A percentile compares a stretch with the other conserved stretches of the same genome.
Conservation (phyloP, 306 rosid genomes). For the Malus sieversii region DNA sequence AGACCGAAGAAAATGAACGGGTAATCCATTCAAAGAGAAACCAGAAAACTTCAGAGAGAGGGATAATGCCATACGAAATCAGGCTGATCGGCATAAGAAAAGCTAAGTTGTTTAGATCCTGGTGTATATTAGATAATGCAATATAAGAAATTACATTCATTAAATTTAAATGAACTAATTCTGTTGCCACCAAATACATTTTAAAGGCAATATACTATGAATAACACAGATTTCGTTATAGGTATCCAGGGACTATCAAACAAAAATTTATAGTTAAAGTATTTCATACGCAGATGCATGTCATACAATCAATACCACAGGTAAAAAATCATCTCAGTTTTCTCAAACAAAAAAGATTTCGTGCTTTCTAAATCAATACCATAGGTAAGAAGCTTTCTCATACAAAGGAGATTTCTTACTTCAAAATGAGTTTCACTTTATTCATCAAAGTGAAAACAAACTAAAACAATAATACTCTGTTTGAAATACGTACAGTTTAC, state of each 20-base stretch:
- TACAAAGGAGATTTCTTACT: background rate
- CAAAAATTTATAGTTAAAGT: background rate
- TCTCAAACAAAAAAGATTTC: no score
- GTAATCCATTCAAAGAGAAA: background rate
- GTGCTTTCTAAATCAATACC: no score
- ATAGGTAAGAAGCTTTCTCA: no score
- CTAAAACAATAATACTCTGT: background rate
- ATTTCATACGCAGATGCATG: background rate
- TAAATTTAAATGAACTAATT: background rate
- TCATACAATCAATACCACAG: no score
- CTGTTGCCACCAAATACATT: background rate
- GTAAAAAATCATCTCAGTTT: no score
- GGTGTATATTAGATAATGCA: background rate
- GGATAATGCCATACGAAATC: background rate
- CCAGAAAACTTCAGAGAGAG: background rate
- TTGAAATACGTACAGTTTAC: background rate
- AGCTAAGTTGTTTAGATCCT: background rate
- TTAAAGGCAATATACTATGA: background rate
- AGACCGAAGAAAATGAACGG: background rate
- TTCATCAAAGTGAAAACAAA: background rate
- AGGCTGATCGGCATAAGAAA: background rate
- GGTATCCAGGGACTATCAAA: no score
- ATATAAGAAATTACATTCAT: background rate
- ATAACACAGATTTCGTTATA: no score
- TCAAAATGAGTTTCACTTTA: background rate